Percentiles rank a stretch among this genome's conserved stretches.
These are phyloP conservation scores for Rhizophora mangle DNA, from an alignment of 345 rosid genomes.

Conservation along the genomic window DNA sequence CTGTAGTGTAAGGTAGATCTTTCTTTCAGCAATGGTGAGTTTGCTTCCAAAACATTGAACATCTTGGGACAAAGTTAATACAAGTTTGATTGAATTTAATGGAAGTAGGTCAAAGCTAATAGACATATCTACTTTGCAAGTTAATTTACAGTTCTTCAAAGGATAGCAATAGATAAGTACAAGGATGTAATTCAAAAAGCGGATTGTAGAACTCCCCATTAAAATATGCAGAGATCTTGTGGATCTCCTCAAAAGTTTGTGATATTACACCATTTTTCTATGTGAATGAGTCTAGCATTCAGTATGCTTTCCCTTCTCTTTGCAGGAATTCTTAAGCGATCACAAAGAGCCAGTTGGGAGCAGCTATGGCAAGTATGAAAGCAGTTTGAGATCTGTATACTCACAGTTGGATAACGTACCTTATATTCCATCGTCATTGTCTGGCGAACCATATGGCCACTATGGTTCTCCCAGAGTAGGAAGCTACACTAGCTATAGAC, in stretches of 20 bases:
- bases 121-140: neutral
- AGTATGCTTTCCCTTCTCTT: neutral
- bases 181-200: too few relatives aligned
- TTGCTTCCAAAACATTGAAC: neutral
- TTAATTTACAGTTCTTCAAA: neutral
- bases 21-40: neutral
- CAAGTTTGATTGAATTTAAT: neutral
- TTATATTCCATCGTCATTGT: constrained; percentile 25
- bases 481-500: constrained; percentile 3
- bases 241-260: too few relatives aligned
- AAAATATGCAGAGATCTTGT: too few relatives aligned
- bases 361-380: constrained; percentile 36
- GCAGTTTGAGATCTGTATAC: constrained; percentile 31
- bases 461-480: constrained; percentile 20
- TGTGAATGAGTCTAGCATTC: too few relatives aligned
- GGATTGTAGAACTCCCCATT: too few relatives aligned
- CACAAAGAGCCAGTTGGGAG: constrained; percentile 38
- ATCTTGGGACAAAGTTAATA: neutral
- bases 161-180: too few relatives aligned
- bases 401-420: constrained; percentile 30
- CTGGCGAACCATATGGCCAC: constrained; percentile 32
- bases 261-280: too few relatives aligned
- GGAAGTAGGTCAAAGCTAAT: neutral
- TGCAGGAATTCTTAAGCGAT: constrained; percentile 45
- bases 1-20: too few relatives aligned